Evolutionary conservation across 2,329 filamentous ascomycete genomes (phyloP).

Genomic region (Nothomitra cinnamomea): DNA sequence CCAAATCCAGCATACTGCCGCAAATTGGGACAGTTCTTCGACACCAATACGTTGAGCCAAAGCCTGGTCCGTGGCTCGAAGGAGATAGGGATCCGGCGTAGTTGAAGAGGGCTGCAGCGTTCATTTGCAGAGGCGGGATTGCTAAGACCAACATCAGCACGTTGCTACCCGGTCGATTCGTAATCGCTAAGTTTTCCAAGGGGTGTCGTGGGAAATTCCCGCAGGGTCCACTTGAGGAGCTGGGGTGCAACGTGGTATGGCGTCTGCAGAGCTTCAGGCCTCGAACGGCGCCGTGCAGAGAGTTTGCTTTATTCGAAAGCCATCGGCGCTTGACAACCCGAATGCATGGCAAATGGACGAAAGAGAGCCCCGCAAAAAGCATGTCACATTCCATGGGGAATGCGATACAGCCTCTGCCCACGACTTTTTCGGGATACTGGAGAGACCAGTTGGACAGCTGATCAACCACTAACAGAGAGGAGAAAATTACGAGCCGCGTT

Average conservation of each 20-base stretch:
- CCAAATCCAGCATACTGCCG: neutral
- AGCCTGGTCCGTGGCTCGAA: slow-evolving; percentile 1
- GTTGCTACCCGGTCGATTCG: neutral
- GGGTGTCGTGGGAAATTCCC: neutral
- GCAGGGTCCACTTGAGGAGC: neutral
- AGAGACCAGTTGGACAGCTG: too few species aligned
- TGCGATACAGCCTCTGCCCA: too few species aligned
- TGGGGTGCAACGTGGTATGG: slow-evolving; percentile 3
- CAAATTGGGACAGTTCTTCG: neutral
- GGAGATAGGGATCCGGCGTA: neutral
- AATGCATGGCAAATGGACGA: too few species aligned
- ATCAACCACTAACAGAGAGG: too few species aligned
- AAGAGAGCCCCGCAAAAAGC: too few species aligned
- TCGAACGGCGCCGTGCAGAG: too few species aligned
- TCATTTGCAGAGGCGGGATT: neutral
- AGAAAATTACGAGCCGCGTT: too few species aligned
- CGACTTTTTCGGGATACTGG: too few species aligned
- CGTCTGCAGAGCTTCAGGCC: neutral
- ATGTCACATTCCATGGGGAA: too few species aligned
- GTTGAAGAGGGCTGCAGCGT: neutral
- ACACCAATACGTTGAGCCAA: neutral
- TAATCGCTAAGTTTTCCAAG: neutral
- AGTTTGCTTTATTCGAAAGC: too few species aligned
- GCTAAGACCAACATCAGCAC: neutral
- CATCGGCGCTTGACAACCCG: too few species aligned